Percentiles rank a stretch among this genome's conserved stretches.
phyloP scores from a whole-genome alignment of 2,329 filamentous ascomycete species.

The Phialophora verrucosa region DNA sequence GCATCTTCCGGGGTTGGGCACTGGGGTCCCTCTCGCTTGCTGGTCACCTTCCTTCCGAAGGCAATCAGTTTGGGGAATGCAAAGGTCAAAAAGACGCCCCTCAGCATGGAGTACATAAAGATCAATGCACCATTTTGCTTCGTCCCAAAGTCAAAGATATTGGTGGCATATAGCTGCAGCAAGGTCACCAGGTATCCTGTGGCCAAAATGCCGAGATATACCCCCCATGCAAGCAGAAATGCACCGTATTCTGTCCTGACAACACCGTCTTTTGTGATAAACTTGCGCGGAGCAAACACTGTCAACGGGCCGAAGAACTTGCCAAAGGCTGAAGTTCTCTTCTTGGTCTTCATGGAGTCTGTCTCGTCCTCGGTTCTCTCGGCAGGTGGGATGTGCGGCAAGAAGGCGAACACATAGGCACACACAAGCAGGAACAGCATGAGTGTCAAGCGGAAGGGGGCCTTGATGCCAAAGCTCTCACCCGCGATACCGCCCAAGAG shows the following conservation, averaged over 20 bases:
- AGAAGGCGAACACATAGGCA: slow-evolving; percentile 49
- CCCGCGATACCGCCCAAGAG: slow-evolving; percentile 69
- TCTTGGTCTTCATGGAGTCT: not conserved
- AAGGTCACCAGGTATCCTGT: slow-evolving; percentile 71
- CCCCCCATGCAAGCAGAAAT: slow-evolving; percentile 67
- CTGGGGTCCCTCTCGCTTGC: slow-evolving; percentile 14
- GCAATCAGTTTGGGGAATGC: slow-evolving; percentile 62
- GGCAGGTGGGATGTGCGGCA: slow-evolving; percentile 58
- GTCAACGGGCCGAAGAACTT: slow-evolving; percentile 60
- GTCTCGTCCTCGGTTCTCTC: slow-evolving; percentile 4
- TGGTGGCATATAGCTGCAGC: slow-evolving; percentile 64
- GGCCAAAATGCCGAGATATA: slow-evolving; percentile 71
- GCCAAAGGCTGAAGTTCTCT: slow-evolving; percentile 43
- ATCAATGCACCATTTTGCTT: slow-evolving; percentile 63
- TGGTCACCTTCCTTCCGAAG: slow-evolving; percentile 46
- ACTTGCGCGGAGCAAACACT: slow-evolving; percentile 64
- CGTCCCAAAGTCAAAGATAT: slow-evolving; percentile 62
- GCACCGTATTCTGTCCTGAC: slow-evolving; percentile 65
- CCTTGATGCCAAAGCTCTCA: slow-evolving; percentile 66
- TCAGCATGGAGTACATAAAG: slow-evolving; percentile 61
- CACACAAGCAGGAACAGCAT: slow-evolving; percentile 58
- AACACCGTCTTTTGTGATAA: slow-evolving; percentile 59
- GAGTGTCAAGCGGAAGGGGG: slow-evolving; percentile 69
- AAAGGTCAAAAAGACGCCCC: slow-evolving; percentile 62
- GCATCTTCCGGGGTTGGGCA: not conserved